Evolutionary conservation across 495 filamentous ascomycete species (phyloP), one percentile per base, ranked within the genome.

Genomic region (Daldinia childiae): DNA sequence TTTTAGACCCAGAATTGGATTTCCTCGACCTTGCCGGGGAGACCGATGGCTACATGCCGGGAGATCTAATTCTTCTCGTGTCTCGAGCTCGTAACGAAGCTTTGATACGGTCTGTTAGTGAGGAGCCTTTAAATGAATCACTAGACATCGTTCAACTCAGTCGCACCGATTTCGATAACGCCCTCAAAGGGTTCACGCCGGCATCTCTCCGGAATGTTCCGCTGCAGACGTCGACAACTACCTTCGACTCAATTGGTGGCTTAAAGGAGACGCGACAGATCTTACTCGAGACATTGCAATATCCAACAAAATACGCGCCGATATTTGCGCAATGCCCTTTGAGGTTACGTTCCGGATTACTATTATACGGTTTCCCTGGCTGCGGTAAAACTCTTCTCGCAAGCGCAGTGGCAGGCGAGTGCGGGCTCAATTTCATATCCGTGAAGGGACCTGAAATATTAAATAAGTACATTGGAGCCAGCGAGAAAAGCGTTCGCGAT

Each of bases 361-460:
- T 99, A 9, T 83, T 99, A 4, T 99, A 98, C 76, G 95, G 95
- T 41, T 98, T 92, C 76, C 95, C 95, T 2, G 95, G 95, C 12
- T 98, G 95, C 72, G 95, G 95, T 66, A 99, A 99, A 80, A 99
- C 95, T 1, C 85, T 98, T 7, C 87, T 98, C 1, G 95, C 95
- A 4, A 92, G 90, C 61, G 96, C 96, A 3, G 94, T 99, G 3
- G 95, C 95, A 6, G 94, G 94, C 60, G 95, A 98, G 78, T 97
- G 94, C 75, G 95, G 95, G 0, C 87, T 98, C 73, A 98, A 98
- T 78, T 98, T 98, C 83, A 98, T 99, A 82, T 93, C 89, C 61
- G 96, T 99, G 64, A 98, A 98, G 79, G 95, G 95, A 6, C 96
- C 95, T 3, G 96, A 99, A 80, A 98, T 99, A 45, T 79, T 99